Conservation (phyloP, 805 yeast species). For the Jamesozyma hellenica region DNA sequence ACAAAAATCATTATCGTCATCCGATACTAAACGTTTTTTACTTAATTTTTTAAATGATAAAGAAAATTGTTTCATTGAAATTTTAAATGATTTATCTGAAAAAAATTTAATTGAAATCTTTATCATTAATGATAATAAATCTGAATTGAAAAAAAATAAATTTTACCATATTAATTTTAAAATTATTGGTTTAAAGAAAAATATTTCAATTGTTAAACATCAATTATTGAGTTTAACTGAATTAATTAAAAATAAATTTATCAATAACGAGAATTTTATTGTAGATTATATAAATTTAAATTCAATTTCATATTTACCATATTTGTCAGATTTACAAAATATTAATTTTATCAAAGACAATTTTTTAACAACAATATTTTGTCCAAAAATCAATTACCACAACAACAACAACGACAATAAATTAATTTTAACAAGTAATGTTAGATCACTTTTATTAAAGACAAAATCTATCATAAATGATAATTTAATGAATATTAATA, state of each 20-base stretch:
- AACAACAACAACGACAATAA: not conserved
- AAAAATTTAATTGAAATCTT: conserved; percentile 3
- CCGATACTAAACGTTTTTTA: not conserved
- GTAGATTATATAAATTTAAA: conserved; percentile 16
- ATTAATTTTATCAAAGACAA: conserved; percentile 10
- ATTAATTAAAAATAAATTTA: conserved; percentile 4
- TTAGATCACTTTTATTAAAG: conserved; percentile 11
- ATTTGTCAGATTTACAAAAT: conserved; percentile 14
- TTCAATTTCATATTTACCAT: conserved; percentile 17
- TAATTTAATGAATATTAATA: conserved; percentile 5
- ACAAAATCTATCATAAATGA: conserved; percentile 13
- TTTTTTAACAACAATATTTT: not conserved
- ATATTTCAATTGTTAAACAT: conserved; percentile 11
- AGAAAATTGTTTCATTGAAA: not conserved
- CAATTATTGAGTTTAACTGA: conserved; percentile 13
- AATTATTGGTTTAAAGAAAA: conserved; percentile 14
- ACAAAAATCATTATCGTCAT: too few relatives aligned
- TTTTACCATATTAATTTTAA: not conserved
- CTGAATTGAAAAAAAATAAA: not conserved
- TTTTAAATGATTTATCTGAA: conserved; percentile 2
- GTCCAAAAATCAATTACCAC: not conserved
- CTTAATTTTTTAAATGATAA: not conserved
- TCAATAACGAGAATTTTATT: conserved; percentile 4
- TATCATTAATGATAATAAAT: not conserved
- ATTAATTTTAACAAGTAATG: conserved; percentile 15